Evolutionary conservation across 352 stramenopile genomes (phyloP).

Genomic region (Phytophthora foliorum): DNA sequence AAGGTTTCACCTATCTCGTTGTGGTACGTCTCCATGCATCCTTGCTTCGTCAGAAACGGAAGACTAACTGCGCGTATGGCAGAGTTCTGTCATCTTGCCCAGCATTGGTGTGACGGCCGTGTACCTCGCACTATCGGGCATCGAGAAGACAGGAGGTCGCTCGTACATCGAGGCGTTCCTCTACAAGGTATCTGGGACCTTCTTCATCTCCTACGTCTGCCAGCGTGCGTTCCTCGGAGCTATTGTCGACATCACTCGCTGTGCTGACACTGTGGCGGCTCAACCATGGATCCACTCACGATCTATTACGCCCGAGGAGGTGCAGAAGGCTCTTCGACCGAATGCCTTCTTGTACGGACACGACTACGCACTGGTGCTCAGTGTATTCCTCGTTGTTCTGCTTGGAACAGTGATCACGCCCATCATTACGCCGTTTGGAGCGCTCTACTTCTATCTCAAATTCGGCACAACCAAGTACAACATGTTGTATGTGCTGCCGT

Average conservation of each 20-base stretch:
- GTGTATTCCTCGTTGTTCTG: slow-evolving; percentile 78
- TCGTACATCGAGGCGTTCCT: slow-evolving; percentile 86
- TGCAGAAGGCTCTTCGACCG: slow-evolving; percentile 54
- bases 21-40: slow-evolving; percentile 53
- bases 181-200: slow-evolving; percentile 86
- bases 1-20: slow-evolving; percentile 82
- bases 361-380: slow-evolving; percentile 85
- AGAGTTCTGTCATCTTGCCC: slow-evolving; percentile 85
- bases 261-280: slow-evolving; percentile 67
- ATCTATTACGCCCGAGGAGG: slow-evolving; percentile 67
- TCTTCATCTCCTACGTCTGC: slow-evolving; percentile 91
- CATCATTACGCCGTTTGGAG: slow-evolving; percentile 81
- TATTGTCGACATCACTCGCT: slow-evolving; percentile 78
- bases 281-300: slow-evolving; percentile 78
- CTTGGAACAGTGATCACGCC: slow-evolving; percentile 83
- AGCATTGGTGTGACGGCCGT: slow-evolving; percentile 82
- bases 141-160: slow-evolving; percentile 55
- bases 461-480: slow-evolving; percentile 84
- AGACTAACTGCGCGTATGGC: background rate
- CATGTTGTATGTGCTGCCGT: slow-evolving; percentile 80
- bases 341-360: slow-evolving; percentile 78
- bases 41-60: background rate
- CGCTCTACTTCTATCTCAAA: slow-evolving; percentile 87
- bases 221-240: slow-evolving; percentile 80
- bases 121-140: slow-evolving; percentile 74